Percentiles rank a stretch among this genome's conserved stretches.
phyloP scores from a whole-genome alignment of 106 monocot species.

The Dioscorea zingiberensis region DNA sequence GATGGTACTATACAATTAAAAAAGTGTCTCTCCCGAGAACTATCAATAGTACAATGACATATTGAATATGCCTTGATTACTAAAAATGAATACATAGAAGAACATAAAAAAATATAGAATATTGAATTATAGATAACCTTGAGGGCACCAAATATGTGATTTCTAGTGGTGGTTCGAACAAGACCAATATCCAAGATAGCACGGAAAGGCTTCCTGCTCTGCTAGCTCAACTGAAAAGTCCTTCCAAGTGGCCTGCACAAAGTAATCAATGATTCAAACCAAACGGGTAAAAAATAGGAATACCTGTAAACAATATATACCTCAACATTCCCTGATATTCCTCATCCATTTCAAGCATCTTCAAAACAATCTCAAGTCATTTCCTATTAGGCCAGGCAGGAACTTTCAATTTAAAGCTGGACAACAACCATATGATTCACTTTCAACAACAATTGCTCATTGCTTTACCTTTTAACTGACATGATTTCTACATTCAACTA shows the following conservation, averaged over 20 bases:
- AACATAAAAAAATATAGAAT: neutral
- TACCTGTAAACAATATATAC: slow-evolving; percentile 14
- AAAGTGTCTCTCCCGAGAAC: too few species aligned
- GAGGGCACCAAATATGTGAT: slow-evolving; percentile 90
- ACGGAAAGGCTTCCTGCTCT: slow-evolving; percentile 91
- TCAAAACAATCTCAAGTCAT: too few species aligned
- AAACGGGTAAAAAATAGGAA: neutral
- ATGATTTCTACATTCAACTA: too few species aligned
- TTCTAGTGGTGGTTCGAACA: slow-evolving; percentile 82
- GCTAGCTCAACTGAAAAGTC: slow-evolving; percentile 85
- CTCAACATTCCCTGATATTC: slow-evolving; percentile 89
- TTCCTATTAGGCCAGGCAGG: too few species aligned
- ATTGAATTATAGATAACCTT: slow-evolving; percentile 33
- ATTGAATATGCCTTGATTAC: too few species aligned
- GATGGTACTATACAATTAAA: too few species aligned
- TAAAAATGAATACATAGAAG: too few species aligned
- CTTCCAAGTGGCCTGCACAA: slow-evolving; percentile 69
- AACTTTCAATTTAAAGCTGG: too few species aligned
- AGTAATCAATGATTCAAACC: neutral
- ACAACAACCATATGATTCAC: too few species aligned
- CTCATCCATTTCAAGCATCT: slow-evolving; percentile 70
- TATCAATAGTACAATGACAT: too few species aligned
- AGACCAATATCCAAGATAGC: slow-evolving; percentile 89
- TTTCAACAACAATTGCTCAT: too few species aligned
- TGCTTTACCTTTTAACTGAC: too few species aligned